Evolutionary conservation across 2,329 filamentous ascomycete genomes (phyloP).

Genomic region (Alternaria panax): DNA sequence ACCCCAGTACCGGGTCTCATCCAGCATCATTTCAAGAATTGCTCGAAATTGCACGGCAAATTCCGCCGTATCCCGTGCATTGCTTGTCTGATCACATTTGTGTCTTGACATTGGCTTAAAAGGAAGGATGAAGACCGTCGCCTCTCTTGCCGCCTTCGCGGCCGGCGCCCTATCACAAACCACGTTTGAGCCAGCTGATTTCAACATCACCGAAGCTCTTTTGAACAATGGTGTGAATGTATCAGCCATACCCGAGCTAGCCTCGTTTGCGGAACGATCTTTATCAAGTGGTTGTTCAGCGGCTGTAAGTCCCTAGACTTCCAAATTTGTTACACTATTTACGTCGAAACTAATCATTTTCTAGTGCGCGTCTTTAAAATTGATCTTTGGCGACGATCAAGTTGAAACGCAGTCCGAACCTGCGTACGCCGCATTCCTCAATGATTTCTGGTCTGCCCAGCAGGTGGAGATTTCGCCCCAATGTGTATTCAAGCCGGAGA

Average conservation of each 20-base stretch:
- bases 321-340: too few relatives aligned
- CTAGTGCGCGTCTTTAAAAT: constrained; percentile 30
- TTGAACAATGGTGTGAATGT: constrained; percentile 27
- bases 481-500: constrained; percentile 27
- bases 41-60: background rate
- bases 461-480: constrained; percentile 20
- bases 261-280: background rate
- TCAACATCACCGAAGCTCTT: constrained; percentile 32
- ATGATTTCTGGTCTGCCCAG: constrained; percentile 25
- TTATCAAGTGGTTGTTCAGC: constrained; percentile 16
- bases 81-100: background rate
- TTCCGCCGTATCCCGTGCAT: background rate
- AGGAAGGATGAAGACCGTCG: constrained; percentile 1
- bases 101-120: background rate
- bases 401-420: constrained; percentile 22
- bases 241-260: constrained; percentile 20
- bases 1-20: background rate
- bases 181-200: constrained; percentile 21
- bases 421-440: constrained; percentile 27
- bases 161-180: constrained; percentile 1
- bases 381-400: constrained; percentile 24
- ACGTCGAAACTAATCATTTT: background rate
- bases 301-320: constrained; percentile 24
- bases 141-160: constrained; percentile 3
- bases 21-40: background rate